phyloP scores from a whole-genome alignment of 2,329 filamentous ascomycete species.

The Dothistroma pini region DNA sequence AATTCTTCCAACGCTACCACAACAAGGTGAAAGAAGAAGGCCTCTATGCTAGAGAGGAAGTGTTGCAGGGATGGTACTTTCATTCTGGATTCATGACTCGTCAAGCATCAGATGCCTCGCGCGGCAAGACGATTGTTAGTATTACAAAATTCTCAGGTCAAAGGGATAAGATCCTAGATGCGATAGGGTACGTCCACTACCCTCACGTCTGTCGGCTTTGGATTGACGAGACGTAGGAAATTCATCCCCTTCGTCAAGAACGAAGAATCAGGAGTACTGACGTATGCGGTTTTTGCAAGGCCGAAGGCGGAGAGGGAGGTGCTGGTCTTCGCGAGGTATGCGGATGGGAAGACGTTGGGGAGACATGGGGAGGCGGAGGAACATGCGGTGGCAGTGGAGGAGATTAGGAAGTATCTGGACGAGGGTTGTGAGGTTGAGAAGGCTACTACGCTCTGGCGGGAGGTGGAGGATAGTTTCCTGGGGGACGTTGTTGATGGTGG shows the following conservation, averaged over 20 bases:
- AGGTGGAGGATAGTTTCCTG: conserved; percentile 32
- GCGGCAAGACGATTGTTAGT: conserved; percentile 16
- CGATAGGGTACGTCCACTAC: conserved; percentile 7
- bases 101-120: conserved; percentile 6
- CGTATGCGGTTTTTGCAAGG: conserved; percentile 28
- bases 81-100: conserved; percentile 25
- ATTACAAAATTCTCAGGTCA: conserved; percentile 20
- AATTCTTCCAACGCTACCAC: conserved; percentile 29
- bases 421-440: conserved; percentile 8
- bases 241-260: conserved; percentile 17
- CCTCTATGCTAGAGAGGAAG: conserved; percentile 24
- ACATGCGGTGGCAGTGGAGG: conserved; percentile 22
- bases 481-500: conserved; percentile 10
- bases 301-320: conserved; percentile 27
- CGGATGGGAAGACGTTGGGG: conserved; percentile 17
- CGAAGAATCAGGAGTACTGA: conserved; percentile 25
- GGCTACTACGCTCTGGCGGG: conserved; percentile 27
- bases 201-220: not conserved
- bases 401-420: conserved; percentile 17
- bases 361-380: conserved; percentile 22
- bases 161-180: conserved; percentile 7
- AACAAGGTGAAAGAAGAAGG: conserved; percentile 17
- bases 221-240: not conserved
- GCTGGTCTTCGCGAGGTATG: conserved; percentile 26
- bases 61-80: conserved; percentile 26